These are phyloP conservation scores for Sesbania bispinosa DNA, from an alignment of 306 rosid genomes.

Conservation along the genomic window DNA sequence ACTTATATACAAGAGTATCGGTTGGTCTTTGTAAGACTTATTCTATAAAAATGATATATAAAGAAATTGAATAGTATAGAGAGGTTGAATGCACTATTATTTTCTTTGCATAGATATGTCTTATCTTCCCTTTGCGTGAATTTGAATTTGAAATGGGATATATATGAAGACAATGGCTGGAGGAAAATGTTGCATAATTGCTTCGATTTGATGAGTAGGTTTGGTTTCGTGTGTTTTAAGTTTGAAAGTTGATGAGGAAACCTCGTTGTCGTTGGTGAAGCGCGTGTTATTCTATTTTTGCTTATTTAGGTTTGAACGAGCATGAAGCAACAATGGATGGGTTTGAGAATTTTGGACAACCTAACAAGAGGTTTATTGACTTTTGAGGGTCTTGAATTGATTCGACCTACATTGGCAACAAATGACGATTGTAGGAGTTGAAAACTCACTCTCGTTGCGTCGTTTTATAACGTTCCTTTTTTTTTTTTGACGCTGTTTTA, in stretches of 20 bases:
- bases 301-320: not conserved
- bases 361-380: slow-evolving; percentile 20
- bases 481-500: too few relatives aligned
- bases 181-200: slow-evolving; percentile 13
- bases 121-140: not conserved
- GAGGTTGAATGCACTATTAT: not conserved
- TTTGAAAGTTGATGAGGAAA: not conserved
- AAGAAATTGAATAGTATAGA: not conserved
- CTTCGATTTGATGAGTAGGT: slow-evolving; percentile 10
- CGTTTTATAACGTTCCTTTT: too few relatives aligned
- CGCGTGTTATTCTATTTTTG: slow-evolving; percentile 5
- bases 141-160: too few relatives aligned
- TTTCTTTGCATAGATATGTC: not conserved
- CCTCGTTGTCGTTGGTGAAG: not conserved
- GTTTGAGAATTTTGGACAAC: slow-evolving; percentile 11
- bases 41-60: not conserved
- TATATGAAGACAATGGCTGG: not conserved
- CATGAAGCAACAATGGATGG: slow-evolving; percentile 2
- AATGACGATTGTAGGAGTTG: not conserved
- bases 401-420: not conserved
- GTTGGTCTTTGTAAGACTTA: not conserved
- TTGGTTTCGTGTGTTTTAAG: slow-evolving; percentile 22
- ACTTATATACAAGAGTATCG: not conserved
- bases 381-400: not conserved
- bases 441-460: too few relatives aligned